phyloP scores from a whole-genome alignment of 2,329 filamentous ascomycete species.

The Botryosphaeria dothidea region DNA sequence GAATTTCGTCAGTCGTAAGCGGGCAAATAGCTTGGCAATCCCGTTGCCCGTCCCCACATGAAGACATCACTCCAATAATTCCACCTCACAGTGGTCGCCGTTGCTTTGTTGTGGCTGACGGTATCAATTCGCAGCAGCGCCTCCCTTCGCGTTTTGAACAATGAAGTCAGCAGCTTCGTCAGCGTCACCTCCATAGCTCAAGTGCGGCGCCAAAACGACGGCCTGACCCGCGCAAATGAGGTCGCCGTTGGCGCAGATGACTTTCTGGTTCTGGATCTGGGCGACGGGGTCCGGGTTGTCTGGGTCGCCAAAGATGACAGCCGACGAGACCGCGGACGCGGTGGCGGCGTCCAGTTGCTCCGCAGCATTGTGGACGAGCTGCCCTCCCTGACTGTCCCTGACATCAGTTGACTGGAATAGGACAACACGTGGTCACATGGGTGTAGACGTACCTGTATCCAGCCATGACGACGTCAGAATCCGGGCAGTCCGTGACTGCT shows the following conservation, averaged over 20 bases:
- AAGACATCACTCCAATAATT: no score
- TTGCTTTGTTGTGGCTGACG: no score
- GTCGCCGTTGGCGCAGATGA: slow-evolving; percentile 38
- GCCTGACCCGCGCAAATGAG: slow-evolving; percentile 35
- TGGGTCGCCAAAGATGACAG: slow-evolving; percentile 34
- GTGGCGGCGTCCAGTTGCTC: not conserved
- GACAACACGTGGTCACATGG: no score
- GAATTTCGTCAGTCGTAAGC: no score
- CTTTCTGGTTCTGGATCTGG: slow-evolving; percentile 32
- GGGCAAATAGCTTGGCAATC: no score
- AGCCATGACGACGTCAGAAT: slow-evolving; percentile 48
- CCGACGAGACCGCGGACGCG: not conserved
- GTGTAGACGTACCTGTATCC: slow-evolving; percentile 50
- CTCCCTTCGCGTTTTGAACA: not conserved
- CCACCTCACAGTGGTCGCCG: no score
- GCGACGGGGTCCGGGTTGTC: slow-evolving; percentile 36
- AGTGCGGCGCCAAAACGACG: slow-evolving; percentile 34
- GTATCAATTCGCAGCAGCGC: not conserved
- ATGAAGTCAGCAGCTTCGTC: slow-evolving; percentile 32
- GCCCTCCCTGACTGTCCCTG: slow-evolving; percentile 37
- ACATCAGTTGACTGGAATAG: not conserved
- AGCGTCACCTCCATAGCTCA: slow-evolving; percentile 36
- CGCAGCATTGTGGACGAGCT: slow-evolving; percentile 48
- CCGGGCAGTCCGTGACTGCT: slow-evolving; percentile 46
- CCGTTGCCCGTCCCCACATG: no score